These are phyloP conservation scores for Ilex paraguariensis DNA, from an alignment of 305 asterid genomes.

Conservation along the genomic window DNA sequence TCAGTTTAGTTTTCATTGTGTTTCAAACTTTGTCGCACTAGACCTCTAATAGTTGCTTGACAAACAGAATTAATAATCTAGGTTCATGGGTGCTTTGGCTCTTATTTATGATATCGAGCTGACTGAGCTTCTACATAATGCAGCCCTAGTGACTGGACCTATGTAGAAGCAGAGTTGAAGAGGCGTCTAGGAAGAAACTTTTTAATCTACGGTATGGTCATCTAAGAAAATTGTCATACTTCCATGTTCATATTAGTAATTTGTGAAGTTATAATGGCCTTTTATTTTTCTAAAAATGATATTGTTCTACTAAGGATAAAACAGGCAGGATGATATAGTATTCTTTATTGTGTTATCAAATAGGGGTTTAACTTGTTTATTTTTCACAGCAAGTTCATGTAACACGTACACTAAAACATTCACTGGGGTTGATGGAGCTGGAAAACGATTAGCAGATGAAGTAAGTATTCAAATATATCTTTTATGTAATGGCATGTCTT, in stretches of 20 bases:
- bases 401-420: slow-evolving; percentile 88
- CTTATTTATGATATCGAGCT: not conserved
- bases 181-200: slow-evolving; percentile 68
- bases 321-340: too few species aligned
- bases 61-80: too few species aligned
- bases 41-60: too few species aligned
- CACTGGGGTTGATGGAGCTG: slow-evolving; percentile 89
- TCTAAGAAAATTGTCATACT: slow-evolving; percentile 7
- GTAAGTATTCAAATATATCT: slow-evolving; percentile 39
- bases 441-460: slow-evolving; percentile 94
- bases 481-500: not conserved
- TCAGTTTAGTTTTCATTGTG: too few species aligned
- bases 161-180: slow-evolving; percentile 80
- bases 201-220: slow-evolving; percentile 60
- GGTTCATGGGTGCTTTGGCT: not conserved
- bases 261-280: too few species aligned
- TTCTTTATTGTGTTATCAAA: too few species aligned
- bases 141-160: slow-evolving; percentile 95
- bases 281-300: too few species aligned
- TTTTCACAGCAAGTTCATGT: slow-evolving; percentile 78
- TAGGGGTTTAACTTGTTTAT: slow-evolving; percentile 17
- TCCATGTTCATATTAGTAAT: not conserved
- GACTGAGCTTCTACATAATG: slow-evolving; percentile 28
- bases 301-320: too few species aligned
- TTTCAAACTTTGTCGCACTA: too few species aligned